A percentile compares a stretch with the other conserved stretches of the same genome.
phyloP scores from a whole-genome alignment of 306 rosid genomes.

The Citrullus colocynthis region DNA sequence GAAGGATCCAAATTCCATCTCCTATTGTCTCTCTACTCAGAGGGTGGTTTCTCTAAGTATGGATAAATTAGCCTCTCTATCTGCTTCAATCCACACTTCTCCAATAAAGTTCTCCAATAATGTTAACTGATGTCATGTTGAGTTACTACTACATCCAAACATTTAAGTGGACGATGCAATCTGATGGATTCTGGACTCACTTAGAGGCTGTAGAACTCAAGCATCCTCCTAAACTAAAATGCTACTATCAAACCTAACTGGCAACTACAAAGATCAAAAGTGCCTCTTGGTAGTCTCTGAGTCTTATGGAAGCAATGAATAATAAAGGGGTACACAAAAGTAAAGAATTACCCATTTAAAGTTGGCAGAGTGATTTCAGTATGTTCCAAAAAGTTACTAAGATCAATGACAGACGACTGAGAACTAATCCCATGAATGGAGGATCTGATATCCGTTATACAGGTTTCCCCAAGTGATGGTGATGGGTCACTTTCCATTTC shows the following conservation, averaged over 20 bases:
- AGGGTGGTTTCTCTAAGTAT: not conserved
- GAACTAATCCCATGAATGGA: slow-evolving; percentile 13
- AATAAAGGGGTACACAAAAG: not conserved
- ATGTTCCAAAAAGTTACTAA: slow-evolving; percentile 58
- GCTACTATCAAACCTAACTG: not conserved
- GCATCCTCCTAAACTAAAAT: not conserved
- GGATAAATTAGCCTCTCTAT: not conserved
- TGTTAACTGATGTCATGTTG: not conserved
- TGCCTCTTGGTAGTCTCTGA: not conserved
- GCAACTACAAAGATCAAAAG: not conserved
- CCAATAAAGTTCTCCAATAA: not conserved
- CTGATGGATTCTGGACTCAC: not conserved
- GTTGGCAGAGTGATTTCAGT: slow-evolving; percentile 65
- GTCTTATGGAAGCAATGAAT: not conserved
- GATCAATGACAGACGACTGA: slow-evolving; percentile 47
- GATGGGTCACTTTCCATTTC: slow-evolving; percentile 9
- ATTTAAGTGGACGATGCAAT: not conserved
- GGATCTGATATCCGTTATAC: slow-evolving; percentile 10
- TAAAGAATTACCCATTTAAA: slow-evolving; percentile 58
- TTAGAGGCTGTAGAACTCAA: not conserved
- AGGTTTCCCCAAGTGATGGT: slow-evolving; percentile 13
- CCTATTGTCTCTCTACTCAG: not conserved
- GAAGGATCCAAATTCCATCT: not conserved
- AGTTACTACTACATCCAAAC: not conserved
- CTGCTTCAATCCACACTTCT: not conserved